Base-by-base conservation (phyloP, 306 rosid species). In the Benincasa hispida region DNA sequence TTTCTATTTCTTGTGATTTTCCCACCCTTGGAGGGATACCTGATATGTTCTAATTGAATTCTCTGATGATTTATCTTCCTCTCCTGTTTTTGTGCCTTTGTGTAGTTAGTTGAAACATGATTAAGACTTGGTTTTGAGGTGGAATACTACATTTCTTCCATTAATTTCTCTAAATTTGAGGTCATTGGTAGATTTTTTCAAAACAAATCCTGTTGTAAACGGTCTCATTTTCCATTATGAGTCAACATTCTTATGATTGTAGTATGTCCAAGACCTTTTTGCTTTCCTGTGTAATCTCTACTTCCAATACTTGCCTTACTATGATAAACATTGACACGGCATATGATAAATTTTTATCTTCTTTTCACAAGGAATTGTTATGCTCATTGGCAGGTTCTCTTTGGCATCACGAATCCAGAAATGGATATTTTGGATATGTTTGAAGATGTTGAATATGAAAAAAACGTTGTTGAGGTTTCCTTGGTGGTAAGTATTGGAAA, bases 391-490 rank as follows among this genome's bases (percentile, higher is more conserved):
- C 88, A 94, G 99, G 91, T 94, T 12, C 86, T 92, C 77, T 86
- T 77, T 73, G 97, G 81, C 17, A 76, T 94, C 76, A 84, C 98
- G 2, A 90, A 85, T 77, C 59, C 78, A 14, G 99, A 94, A 62
- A 79, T 94, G 13, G 58, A 84, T 59, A 77, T 92, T 80, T 79
- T 92, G 41, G 96, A 94, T 72, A 83, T 77, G 24, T 94, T 91
- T 63, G 97, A 94, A 84, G 98, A 90, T 82, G 86, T 75, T 66
- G 98, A 94, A 79, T 94, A 94, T 74, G 86, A 77, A 75, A 88
- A 92, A 81, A 88, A 53, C 62, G 68, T 86, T 30, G 91, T 90
- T 81, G 85, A 87, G 53, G 90, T 91, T 83, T 78, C 72, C 57
- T 78, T 86, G 47, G 42, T 11, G 83, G 97, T 91, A 59, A 77